A percentile compares a stretch with the other conserved stretches of the same genome.
Conservation (phyloP, 495 filamentous ascomycete species). For the Clavariopsis aquatica region DNA sequence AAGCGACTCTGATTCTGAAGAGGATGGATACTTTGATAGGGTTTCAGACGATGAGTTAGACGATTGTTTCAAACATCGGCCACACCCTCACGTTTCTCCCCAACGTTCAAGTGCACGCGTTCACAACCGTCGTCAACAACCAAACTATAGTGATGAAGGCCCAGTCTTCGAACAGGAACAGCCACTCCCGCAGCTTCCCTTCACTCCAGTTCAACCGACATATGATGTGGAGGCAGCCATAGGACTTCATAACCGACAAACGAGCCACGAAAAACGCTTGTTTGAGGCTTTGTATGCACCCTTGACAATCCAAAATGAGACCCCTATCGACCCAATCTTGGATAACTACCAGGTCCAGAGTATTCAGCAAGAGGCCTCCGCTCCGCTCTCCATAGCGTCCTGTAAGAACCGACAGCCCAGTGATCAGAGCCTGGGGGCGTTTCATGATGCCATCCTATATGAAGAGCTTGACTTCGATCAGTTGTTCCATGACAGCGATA, state of each 20-base stretch:
- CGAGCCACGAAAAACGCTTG: not conserved
- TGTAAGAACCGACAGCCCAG: not conserved
- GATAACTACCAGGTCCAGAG: not conserved
- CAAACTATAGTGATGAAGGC: not conserved
- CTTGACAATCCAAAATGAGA: not conserved
- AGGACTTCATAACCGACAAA: not conserved
- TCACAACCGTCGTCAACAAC: not conserved
- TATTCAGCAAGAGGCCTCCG: too few species aligned
- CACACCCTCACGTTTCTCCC: not conserved
- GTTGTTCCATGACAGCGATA: not conserved
- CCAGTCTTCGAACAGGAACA: not conserved
- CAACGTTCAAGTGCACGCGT: not conserved
- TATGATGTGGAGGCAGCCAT: not conserved
- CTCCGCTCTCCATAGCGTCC: not conserved
- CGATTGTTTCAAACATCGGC: not conserved
- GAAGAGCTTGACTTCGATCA: not conserved
- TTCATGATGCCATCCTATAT: not conserved
- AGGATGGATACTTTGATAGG: not conserved
- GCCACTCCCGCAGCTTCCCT: not conserved
- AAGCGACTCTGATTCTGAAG: not conserved
- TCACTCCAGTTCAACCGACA: too few species aligned
- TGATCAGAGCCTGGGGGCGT: not conserved
- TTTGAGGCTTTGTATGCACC: not conserved
- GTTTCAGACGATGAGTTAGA: not conserved
- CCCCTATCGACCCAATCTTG: not conserved